Base-by-base conservation (phyloP, 768 basidiomycete species). In the Exidia glandulosa region DNA sequence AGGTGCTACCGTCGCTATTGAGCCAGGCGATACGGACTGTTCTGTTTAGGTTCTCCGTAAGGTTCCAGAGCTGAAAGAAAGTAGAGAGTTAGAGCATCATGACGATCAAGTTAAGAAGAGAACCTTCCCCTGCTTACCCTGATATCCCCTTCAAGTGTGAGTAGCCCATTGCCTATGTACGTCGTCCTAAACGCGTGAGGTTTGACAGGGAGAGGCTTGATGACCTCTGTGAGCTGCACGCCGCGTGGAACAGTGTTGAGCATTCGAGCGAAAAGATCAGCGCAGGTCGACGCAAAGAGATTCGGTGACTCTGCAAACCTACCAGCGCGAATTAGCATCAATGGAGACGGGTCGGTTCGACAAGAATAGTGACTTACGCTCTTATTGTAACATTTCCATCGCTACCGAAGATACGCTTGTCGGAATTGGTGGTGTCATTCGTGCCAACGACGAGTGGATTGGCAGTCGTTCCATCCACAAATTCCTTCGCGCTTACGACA, bases 221-320 rank as follows among this genome's bases (percentile, higher is more conserved):
- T 75, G 61, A 77, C 73, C 16, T 77, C 73, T 30, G 77, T 78
- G 23, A 81, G 66, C 1, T 68, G 70, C 16, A 81, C 77, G 56
- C 68, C 71, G 16, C 66, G 68, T 1, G 79, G 76, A n/a, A 81
- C 79, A 19, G 74, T 74, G 63, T 81, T 72, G 36, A 81, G 61
- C 80, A 81, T 80, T 37, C 75, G 73, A 54, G 70, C 68, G 41
- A 81, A 63, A 1, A 80, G 66, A 34, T 61, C 65, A 52, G 71
- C 66, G 66, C 80, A 81, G 33, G 74, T 69, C 25, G 67, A 70
- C 54, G 67, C 62, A 64, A 77, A 80, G 19, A 70, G 63, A 23
- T 69, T 66, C 2, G 71, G 58, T 4, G 25, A 29, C 34, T 73
- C 67, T 4, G 50, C 66, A 32, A 77, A 57, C n/a, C 73, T 74